Base-by-base conservation (phyloP, 2,329 filamentous ascomycete species). In the Juglanconis oblonga region DNA sequence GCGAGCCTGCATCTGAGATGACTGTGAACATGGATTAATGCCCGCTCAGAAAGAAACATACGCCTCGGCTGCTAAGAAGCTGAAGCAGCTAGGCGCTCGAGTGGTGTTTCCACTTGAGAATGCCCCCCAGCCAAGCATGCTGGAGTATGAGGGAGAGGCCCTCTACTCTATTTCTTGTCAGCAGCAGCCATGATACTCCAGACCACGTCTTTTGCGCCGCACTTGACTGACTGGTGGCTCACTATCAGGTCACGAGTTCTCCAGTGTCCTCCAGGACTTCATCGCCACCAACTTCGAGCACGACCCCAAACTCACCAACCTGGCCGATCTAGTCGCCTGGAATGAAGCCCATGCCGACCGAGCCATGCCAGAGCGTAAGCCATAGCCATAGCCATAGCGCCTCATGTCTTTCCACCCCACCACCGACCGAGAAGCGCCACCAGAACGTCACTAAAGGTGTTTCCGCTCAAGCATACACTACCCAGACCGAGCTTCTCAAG, bases 301-400 rank as follows among this genome's bases (percentile, higher is more conserved):
- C 7, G 55, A 64, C n/a, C 14, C 61, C 4, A 36, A 51, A 9
- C 50, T 69, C 7, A 55, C 42, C 29, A 64, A 51, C 8, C 58
- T 67, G 6, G 51, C 53, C 13, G 66, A 68, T 44, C 49, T 69
- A n/a, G 52, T 70, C 32, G 59, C 61, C 33, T 69, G 64, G 63
- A 69, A 68, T n/a, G 52, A 64, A 13, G 61, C 65, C 14, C 55
- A 69, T 52, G 62, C 59, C 6, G 59, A 51, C 7, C 33, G 59
- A 14, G 62, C 64, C 14, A 57, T 68, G 48, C 64, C 66, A 58
- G 49, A 62, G 40, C 63, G 65, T 68, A 60, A 61, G 64, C 52
- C 24, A 11, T n/a, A 29, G 5, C 52, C 24, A 11, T n/a, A 29
- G 5, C 24, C 32, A 17, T 13, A 13, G 35, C 36, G 1, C 13